Evolutionary conservation across 1,284 basidiomycete genomes (phyloP).

Genomic region (Ustilago trichophora): DNA sequence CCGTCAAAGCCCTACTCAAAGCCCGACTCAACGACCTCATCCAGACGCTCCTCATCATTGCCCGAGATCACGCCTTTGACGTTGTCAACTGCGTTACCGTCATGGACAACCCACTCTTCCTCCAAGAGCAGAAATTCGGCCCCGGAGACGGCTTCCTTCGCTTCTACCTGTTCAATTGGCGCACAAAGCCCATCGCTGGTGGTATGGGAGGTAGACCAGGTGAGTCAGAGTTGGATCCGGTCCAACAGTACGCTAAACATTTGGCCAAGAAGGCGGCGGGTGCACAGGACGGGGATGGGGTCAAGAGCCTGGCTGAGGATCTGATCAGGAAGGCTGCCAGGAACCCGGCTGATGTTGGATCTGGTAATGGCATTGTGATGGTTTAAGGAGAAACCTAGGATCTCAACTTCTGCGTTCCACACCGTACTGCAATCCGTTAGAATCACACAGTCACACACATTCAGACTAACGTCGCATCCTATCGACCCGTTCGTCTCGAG

Average conservation of each 20-base stretch:
- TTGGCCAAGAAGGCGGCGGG: slow-evolving; percentile 11
- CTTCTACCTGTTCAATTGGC: slow-evolving; percentile 77
- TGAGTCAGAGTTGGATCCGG: slow-evolving; percentile 61
- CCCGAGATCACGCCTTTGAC: slow-evolving; percentile 83
- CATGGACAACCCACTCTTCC: slow-evolving; percentile 88
- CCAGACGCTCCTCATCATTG: slow-evolving; percentile 80
- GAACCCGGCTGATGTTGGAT: slow-evolving; percentile 48
- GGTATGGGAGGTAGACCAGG: slow-evolving; percentile 60
- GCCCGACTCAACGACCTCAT: slow-evolving; percentile 78
- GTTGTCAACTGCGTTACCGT: slow-evolving; percentile 94
- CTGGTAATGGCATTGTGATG: slow-evolving; percentile 64
- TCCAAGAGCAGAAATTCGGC: slow-evolving; percentile 84
- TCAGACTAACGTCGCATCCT: too few species aligned
- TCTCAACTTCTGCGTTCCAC: too few species aligned
- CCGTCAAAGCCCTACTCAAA: slow-evolving; percentile 75
- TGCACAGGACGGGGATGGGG: background rate
- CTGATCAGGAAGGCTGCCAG: slow-evolving; percentile 18
- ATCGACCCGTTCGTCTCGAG: background rate
- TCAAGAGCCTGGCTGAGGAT: slow-evolving; percentile 21
- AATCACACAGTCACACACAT: background rate
- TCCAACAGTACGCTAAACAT: slow-evolving; percentile 25
- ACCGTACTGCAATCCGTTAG: too few species aligned
- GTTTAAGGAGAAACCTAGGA: slow-evolving; percentile 31
- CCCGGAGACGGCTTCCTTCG: slow-evolving; percentile 87
- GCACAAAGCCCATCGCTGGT: slow-evolving; percentile 56